Conservation (phyloP, 2,329 filamentous ascomycete species). For the Pseudocercospora eumusae region DNA sequence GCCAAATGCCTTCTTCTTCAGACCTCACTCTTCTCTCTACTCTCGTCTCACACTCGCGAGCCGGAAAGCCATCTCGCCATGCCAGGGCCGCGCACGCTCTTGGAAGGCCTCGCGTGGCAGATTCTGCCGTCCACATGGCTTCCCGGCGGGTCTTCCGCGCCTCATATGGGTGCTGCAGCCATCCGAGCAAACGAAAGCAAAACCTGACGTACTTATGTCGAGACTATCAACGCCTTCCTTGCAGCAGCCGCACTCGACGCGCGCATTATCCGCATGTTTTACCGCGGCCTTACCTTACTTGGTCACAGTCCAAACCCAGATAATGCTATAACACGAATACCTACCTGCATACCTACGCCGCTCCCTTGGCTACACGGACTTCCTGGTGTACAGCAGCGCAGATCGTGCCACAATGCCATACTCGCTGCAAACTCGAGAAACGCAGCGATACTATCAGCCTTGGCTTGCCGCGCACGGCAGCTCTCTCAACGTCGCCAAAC, state of each 20-base stretch:
- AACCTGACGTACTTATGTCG: neutral
- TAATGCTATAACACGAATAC: neutral
- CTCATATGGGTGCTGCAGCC: no score
- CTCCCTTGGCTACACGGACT: no score
- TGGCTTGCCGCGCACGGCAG: constrained; percentile 33
- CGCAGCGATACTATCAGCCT: constrained; percentile 30
- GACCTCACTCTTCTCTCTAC: neutral
- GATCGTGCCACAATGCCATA: constrained; percentile 3
- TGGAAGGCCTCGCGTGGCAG: neutral
- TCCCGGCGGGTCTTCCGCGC: no score
- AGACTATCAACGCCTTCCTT: neutral
- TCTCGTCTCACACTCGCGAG: neutral
- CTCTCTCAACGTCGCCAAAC: constrained; percentile 31
- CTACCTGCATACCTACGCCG: neutral
- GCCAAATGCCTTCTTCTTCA: neutral
- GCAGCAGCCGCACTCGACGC: neutral
- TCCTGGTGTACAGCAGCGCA: neutral
- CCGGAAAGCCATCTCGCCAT: neutral
- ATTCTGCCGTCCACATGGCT: no score
- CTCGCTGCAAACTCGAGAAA: constrained; percentile 17
- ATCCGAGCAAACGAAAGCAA: neutral
- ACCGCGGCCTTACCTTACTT: neutral
- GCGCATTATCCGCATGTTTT: constrained; percentile 1
- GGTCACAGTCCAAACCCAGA: neutral
- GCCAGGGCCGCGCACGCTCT: no score